phyloP scores from a whole-genome alignment of 495 filamentous ascomycete species.

The Aspergillus funiculosus region DNA sequence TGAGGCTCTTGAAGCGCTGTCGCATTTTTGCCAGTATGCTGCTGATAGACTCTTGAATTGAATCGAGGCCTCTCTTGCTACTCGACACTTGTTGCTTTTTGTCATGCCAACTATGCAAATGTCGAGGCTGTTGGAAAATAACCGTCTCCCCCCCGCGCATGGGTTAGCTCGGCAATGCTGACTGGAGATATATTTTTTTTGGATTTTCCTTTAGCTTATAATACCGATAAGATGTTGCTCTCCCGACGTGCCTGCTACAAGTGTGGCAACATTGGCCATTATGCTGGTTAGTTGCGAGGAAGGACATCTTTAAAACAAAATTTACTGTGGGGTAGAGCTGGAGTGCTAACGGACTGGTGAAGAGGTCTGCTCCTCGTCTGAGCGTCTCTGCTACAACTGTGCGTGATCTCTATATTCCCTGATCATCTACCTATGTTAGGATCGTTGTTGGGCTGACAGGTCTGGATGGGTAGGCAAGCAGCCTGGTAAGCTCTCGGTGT shows the following conservation, averaged over 20 bases:
- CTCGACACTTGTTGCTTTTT: not conserved
- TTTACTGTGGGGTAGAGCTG: constrained; percentile 1
- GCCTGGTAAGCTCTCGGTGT: constrained; percentile 53
- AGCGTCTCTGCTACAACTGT: constrained; percentile 99
- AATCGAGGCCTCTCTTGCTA: not conserved
- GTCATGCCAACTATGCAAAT: not conserved
- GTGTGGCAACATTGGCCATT: constrained; percentile 99
- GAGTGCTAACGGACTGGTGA: constrained; percentile 22
- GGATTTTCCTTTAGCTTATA: constrained; percentile 19
- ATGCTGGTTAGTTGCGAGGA: constrained; percentile 58
- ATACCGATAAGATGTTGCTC: constrained; percentile 72
- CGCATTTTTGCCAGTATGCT: too few species aligned
- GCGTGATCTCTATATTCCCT: constrained; percentile 30
- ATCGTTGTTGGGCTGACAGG: constrained; percentile 21
- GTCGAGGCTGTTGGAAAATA: not conserved
- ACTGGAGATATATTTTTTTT: constrained; percentile 14
- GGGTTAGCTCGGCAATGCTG: constrained; percentile 10
- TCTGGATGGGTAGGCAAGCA: constrained; percentile 61
- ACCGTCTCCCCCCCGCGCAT: not conserved
- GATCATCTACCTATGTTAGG: not conserved
- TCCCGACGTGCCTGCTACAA: constrained; percentile 99
- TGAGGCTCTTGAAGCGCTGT: too few species aligned
- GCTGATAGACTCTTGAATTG: too few species aligned
- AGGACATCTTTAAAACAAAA: too few species aligned
- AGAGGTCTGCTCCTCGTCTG: constrained; percentile 94